Percentiles rank a stretch among this genome's conserved stretches.
phyloP scores from a whole-genome alignment of 768 basidiomycete genomes.

The Roridomyces roridus region DNA sequence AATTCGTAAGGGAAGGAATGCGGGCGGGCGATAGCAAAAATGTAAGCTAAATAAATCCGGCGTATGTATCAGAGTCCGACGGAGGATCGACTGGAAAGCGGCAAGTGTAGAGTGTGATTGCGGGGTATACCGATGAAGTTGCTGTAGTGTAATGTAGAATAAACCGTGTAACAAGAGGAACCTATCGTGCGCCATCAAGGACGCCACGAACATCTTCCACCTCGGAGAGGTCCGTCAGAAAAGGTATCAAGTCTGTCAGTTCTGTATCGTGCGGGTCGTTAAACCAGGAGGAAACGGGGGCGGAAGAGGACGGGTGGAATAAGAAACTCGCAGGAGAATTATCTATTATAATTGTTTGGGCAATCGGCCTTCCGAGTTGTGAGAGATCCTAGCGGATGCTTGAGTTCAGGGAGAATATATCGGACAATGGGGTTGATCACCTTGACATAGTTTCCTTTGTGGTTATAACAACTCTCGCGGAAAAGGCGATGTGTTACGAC shows the following conservation, averaged over 20 bases:
- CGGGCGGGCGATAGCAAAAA: conserved; percentile 17
- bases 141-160: conserved; percentile 26
- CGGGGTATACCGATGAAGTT: conserved; percentile 27
- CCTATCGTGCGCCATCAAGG: conserved; percentile 49
- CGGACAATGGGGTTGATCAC: conserved; percentile 38
- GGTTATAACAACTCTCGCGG: conserved; percentile 88
- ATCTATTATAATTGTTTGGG: conserved; percentile 77
- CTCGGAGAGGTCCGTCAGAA: conserved; percentile 65
- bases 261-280: conserved; percentile 80
- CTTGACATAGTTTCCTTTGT: conserved; percentile 89
- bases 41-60: conserved; percentile 22
- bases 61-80: conserved; percentile 6
- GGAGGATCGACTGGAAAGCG: conserved; percentile 18
- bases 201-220: conserved; percentile 72
- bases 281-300: conserved; percentile 82
- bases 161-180: conserved; percentile 3
- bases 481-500: conserved; percentile 82
- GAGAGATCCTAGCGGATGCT: conserved; percentile 85
- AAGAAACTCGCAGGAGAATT: conserved; percentile 82
- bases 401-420: too few relatives aligned
- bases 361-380: conserved; percentile 72
- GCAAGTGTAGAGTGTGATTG: conserved; percentile 24
- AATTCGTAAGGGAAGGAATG: conserved; percentile 24
- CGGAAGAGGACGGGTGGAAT: conserved; percentile 83
- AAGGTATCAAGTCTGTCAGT: conserved; percentile 70